Evolutionary conservation across 371 early-diverging fungal species (phyloP), one percentile per base, ranked within the genome.

Genomic region (Mycotypha africana): DNA sequence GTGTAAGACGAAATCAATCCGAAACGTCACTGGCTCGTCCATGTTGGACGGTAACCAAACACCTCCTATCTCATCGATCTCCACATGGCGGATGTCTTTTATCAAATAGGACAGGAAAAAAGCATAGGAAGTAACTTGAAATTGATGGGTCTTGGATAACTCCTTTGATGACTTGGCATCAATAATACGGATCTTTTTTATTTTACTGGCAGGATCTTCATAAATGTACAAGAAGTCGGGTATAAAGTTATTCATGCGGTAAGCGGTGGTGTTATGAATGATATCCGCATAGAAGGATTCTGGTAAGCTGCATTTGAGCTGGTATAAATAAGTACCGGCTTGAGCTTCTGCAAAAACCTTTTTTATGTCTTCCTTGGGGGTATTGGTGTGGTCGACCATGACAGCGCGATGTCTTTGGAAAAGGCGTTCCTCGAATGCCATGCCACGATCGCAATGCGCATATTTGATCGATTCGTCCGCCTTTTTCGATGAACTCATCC

Each of bases 101-200:
- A 72, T 57, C 8, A 74, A 42, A 20, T 71, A 70, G 8, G 49
- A 47, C 8, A 78, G 34, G 20, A 75, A 64, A 38, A 67, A 70
- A 1, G 70, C 70, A 45, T 78, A 78, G 0, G 72, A 53, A 0
- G 70, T 62, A 0, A 78, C 79, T 70, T 78, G 79, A 37, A 78
- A 68, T 62, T 75, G 74, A 41, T 78, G 79, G 8, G 68, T 65
- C 8, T 57, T 50, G 24, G 62, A 63, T 30, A 73, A 51, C 16
- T 53, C 43, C 2, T 53, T 49, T 0, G 76, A 71, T 6, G 76
- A 71, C 47, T 78, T 78, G 4, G 76, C 74, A 52, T 78, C 79
- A 33, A 75, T 69, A 11, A 78, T 70, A 33, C 58, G 63, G 7
- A 77, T 52, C 16, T 51, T 57, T 40, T 59, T 28, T 12, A 52